Conservation (phyloP, 2,329 filamentous ascomycete genomes). For the Zymoseptoria passerinii region DNA sequence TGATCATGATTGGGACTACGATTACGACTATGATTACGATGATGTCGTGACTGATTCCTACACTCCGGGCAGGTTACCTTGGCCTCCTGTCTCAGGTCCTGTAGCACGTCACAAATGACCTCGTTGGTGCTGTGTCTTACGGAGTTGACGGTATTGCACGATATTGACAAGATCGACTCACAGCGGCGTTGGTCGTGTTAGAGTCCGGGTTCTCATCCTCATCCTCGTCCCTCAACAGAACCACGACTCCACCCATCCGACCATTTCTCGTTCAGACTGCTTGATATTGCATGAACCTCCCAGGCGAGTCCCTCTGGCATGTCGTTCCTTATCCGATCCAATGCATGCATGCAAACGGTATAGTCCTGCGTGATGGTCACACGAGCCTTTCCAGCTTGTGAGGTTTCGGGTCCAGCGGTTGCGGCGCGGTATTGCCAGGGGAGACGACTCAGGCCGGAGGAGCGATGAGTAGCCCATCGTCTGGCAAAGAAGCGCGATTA, state of each 20-base stretch:
- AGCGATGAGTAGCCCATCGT: not conserved
- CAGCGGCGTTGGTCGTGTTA: too few species aligned
- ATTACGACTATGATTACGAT: not conserved
- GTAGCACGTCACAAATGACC: too few species aligned
- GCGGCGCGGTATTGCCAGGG: not conserved
- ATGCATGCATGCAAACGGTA: not conserved
- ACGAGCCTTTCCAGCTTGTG: not conserved
- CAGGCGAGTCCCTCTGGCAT: not conserved
- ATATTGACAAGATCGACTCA: too few species aligned
- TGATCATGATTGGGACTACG: not conserved
- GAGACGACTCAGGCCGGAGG: not conserved
- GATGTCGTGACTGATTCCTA: not conserved
- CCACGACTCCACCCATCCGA: not conserved
- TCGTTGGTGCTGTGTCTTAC: too few species aligned
- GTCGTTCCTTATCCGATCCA: not conserved
- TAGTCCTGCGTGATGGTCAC: not conserved
- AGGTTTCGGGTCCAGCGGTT: not conserved
- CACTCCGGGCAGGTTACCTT: not conserved
- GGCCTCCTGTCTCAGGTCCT: not conserved
- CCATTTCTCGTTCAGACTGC: not conserved
- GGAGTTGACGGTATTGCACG: too few species aligned
- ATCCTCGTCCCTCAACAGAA: not conserved
- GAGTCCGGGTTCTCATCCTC: not conserved
- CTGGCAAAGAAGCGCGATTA: not conserved
- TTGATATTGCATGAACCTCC: not conserved